Evolutionary conservation across 176 grass and related monocot genomes (phyloP).

Genomic region (Avena sativa): DNA sequence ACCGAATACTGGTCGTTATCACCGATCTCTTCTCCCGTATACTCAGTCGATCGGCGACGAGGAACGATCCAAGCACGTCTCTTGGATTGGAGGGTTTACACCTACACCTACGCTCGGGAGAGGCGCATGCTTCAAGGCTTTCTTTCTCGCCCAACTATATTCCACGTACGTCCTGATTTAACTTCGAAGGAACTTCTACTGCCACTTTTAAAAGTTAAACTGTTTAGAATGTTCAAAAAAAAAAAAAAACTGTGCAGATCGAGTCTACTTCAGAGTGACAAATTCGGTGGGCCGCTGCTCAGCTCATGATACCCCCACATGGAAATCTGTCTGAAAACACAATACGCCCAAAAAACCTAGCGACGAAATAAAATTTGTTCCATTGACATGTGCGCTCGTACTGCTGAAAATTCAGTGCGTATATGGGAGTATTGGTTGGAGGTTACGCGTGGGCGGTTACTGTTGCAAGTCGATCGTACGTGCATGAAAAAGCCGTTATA

Average conservation of each 20-base stretch:
- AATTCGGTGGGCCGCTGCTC: neutral
- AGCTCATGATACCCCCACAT: neutral
- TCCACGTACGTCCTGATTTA: neutral
- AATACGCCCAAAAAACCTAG: neutral
- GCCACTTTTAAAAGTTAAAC: neutral
- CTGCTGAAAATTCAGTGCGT: neutral
- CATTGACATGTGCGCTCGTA: neutral
- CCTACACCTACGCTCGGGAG: neutral
- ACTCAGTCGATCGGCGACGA: neutral
- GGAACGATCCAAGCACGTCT: neutral
- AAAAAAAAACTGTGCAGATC: too few species aligned
- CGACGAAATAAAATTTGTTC: neutral
- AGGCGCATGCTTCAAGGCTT: neutral
- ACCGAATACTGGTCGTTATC: neutral
- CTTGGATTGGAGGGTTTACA: neutral
- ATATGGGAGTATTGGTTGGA: neutral
- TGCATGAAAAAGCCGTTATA: neutral
- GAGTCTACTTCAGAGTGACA: neutral
- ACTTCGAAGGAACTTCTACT: neutral
- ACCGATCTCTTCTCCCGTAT: neutral
- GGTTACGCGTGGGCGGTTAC: conserved; percentile 27
- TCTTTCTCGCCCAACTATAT: neutral
- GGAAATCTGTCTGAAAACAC: neutral
- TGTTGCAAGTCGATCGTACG: neutral
- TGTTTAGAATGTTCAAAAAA: neutral